phyloP scores from a whole-genome alignment of 805 yeast species.

The Cyberlindnera americana region DNA sequence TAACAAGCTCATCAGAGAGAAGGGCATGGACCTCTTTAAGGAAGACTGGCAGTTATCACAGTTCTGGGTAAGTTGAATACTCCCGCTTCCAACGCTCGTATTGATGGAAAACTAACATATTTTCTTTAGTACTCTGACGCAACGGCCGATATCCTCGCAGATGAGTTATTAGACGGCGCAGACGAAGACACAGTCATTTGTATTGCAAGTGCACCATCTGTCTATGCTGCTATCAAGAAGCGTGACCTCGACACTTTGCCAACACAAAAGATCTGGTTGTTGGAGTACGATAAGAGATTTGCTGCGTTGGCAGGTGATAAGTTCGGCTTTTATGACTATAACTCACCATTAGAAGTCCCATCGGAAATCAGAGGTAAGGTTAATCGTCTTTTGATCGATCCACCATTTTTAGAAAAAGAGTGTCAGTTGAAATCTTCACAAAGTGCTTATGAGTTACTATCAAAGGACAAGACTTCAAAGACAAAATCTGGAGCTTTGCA shows the following conservation, averaged over 20 bases:
- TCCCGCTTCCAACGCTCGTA: not conserved
- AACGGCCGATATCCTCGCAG: slow-evolving; percentile 67
- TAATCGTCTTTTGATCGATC: slow-evolving; percentile 75
- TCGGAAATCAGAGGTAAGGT: slow-evolving; percentile 54
- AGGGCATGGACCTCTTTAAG: slow-evolving; percentile 69
- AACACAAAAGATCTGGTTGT: slow-evolving; percentile 64
- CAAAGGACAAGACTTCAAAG: slow-evolving; percentile 33
- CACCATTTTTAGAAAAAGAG: slow-evolving; percentile 79
- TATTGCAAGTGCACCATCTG: slow-evolving; percentile 87
- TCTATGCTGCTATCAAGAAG: slow-evolving; percentile 73
- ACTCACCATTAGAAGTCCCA: slow-evolving; percentile 61
- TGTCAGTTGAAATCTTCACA: slow-evolving; percentile 71
- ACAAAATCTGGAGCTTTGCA: slow-evolving; percentile 39
- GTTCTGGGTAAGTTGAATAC: slow-evolving; percentile 49
- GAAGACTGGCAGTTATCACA: slow-evolving; percentile 96
- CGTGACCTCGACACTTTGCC: slow-evolving; percentile 51
- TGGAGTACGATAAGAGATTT: slow-evolving; percentile 80
- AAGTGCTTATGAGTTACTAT: slow-evolving; percentile 59
- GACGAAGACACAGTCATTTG: slow-evolving; percentile 67
- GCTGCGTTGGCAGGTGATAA: slow-evolving; percentile 66
- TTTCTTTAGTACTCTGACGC: slow-evolving; percentile 48
- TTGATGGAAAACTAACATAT: no score
- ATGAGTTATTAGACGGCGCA: slow-evolving; percentile 74
- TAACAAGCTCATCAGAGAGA: slow-evolving; percentile 26
- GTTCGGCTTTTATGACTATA: slow-evolving; percentile 74